Evolutionary conservation across 805 yeast species (phyloP), one percentile per base, ranked within the genome.

Genomic region (Yarrowia divulgata): DNA sequence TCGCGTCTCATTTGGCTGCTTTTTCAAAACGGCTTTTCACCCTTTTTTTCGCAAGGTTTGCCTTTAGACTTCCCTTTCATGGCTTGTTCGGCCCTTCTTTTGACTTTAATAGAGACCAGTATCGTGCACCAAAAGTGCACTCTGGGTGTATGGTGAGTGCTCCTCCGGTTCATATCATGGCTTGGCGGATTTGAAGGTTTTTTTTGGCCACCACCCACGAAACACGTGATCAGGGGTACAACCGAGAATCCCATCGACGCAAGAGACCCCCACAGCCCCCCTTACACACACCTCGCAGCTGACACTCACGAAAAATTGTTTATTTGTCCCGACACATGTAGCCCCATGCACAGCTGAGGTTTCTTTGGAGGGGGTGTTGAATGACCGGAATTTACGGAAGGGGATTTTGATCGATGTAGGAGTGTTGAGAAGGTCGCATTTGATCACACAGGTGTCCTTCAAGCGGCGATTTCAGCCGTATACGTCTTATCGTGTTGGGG

Each of bases 251-350:
- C n/a, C n/a, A n/a, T n/a, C n/a, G n/a, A n/a, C n/a, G n/a, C n/a
- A n/a, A n/a, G n/a, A n/a, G n/a, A n/a, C n/a, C n/a, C n/a, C n/a
- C n/a, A n/a, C n/a, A n/a, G n/a, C n/a, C n/a, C n/a, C 39, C 39
- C 60, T 34, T 12, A 37, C 42, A 6, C 9, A n/a, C 34, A 0
- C 48, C 63, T n/a, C 63, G 63, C 63, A 57, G 48, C 63, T 23
- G 39, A 14, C 63, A 40, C 16, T 57, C 63, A 23, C 39, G 13
- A n/a, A 57, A 48, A 57, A 57, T 57, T 57, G 63, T 57, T 57
- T 40, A 57, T 42, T 57, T 57, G 29, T 57, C 64, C 64, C 64
- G 64, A 57, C 64, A 23, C 48, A 40, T 57, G 63, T 52, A 39
- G 60, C 8, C 42, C 60, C 64, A 57, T 57, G 64, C 64, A 57